Evolutionary conservation across 2,329 filamentous ascomycete species (phyloP).

Genomic region (Leptographium galeiforme): DNA sequence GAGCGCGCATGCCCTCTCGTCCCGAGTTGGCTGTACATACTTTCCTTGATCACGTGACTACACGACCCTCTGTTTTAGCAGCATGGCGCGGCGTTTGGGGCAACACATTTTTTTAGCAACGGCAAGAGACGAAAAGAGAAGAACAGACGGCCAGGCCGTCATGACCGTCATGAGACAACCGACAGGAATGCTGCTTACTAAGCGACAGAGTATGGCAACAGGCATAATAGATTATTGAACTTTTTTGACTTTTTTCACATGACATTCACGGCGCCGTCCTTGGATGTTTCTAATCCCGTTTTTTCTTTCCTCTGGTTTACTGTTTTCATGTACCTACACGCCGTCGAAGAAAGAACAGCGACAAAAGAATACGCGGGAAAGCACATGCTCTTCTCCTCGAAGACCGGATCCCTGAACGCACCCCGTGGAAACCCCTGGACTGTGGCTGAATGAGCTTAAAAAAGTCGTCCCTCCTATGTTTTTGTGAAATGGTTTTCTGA

Average conservation of each 20-base stretch:
- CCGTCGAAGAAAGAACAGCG: conserved; percentile 1
- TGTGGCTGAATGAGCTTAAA: neutral
- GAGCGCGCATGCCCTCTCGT: neutral
- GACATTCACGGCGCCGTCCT: neutral
- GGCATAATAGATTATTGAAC: neutral
- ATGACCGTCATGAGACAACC: neutral
- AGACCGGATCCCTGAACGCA: conserved; percentile 4
- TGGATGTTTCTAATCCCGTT: neutral
- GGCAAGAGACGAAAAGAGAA: neutral
- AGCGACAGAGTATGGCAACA: neutral
- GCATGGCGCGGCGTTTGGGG: neutral
- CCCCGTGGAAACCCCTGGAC: neutral
- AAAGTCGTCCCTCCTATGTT: neutral
- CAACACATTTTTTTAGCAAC: neutral
- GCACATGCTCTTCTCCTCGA: neutral
- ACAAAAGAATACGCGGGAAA: neutral
- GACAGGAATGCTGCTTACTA: neutral
- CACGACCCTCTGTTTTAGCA: neutral
- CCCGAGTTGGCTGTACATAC: neutral
- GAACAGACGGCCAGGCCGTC: neutral
- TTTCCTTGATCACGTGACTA: neutral
- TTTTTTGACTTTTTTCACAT: neutral
- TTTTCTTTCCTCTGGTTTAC: conserved; percentile 2
- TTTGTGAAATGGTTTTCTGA: neutral
- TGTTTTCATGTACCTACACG: neutral